Evolutionary conservation across 306 rosid genomes (phyloP), one percentile per base, ranked within the genome.

Genomic region (Psophocarpus tetragonolobus): DNA sequence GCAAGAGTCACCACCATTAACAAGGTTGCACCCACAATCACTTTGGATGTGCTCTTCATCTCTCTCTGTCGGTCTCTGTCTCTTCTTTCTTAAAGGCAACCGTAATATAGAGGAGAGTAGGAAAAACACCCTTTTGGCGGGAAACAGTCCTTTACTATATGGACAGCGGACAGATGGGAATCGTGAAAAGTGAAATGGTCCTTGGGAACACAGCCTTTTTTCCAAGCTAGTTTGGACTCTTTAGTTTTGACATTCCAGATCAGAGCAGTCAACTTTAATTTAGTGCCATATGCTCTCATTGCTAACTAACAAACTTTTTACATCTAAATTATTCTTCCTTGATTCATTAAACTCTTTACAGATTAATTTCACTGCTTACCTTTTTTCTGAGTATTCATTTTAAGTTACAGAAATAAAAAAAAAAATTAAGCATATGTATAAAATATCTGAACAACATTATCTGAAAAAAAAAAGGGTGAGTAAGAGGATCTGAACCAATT

Each of bases 21-120:
- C 72, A 93, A 83, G 33, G 98, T 91, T 23, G 98, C 98, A 42
- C 91, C 98, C 94, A 93, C 77, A 45, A 93, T 91, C 82, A 88
- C 90, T 85, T 85, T 91, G 73, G 98, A 91, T 39, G 94, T 85
- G 41, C 87, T 88, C 88, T 84, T 89, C 97, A 93, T 93, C 82
- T 56, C 8, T 27, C 65, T 58, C 38, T 13, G 0, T 50, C 32
- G 63, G 2, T 45, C 21, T 73, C 14, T 76, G 6, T 69, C 44
- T 81, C 51, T 76, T 39, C 18, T 51, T 27, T 32, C 1, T 66
- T 14, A 76, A 15, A 51, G 60, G 71, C 32, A 42, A 42, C 12
- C 17, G 70, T 51, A 48, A 83, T 85, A 78, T 81, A 78, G 29
- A 80, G 63, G 70, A 42, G 21, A 33, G 48, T 39, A 23, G 6